Evolutionary conservation across 352 stramenopile genomes (phyloP).

Genomic region (Pythium pyrilobum): DNA sequence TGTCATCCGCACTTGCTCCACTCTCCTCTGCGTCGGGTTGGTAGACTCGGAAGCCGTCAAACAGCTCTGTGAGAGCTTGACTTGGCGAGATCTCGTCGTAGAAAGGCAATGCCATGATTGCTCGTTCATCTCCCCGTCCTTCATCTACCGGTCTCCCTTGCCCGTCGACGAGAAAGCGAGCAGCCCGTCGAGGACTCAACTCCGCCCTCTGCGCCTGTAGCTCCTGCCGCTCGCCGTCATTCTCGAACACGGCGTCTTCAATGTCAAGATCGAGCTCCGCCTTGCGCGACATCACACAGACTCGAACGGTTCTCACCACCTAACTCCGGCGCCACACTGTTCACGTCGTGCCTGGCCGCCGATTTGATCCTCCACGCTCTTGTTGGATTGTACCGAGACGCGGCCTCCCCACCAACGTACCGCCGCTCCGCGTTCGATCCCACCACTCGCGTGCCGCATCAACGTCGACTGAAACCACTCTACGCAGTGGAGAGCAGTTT

Average conservation of each 20-base stretch:
- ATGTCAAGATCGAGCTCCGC: constrained; percentile 26
- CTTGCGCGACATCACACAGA: constrained; percentile 14
- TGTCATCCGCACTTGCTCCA: not conserved
- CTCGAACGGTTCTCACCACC: no score
- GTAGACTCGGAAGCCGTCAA: constrained; percentile 43
- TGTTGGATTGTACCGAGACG: no score
- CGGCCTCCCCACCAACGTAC: no score
- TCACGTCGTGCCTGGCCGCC: no score
- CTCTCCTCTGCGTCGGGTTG: constrained; percentile 1
- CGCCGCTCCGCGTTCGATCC: no score
- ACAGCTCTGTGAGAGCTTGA: constrained; percentile 35
- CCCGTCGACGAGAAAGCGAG: no score
- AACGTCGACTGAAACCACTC: no score
- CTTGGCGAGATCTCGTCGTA: constrained; percentile 48
- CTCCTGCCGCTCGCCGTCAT: constrained; percentile 15
- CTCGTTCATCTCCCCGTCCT: constrained; percentile 19
- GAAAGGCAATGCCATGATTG: constrained; percentile 40
- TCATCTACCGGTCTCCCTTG: no score
- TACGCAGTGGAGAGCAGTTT: no score
- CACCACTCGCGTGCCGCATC: no score
- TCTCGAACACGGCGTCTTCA: constrained; percentile 30
- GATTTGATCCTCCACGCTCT: no score
- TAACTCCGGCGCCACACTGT: no score
- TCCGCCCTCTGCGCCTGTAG: constrained; percentile 32
- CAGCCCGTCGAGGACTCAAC: constrained; percentile 30